phyloP scores from a whole-genome alignment of 495 filamentous ascomycete species.

The Elasticomyces elasticus region DNA sequence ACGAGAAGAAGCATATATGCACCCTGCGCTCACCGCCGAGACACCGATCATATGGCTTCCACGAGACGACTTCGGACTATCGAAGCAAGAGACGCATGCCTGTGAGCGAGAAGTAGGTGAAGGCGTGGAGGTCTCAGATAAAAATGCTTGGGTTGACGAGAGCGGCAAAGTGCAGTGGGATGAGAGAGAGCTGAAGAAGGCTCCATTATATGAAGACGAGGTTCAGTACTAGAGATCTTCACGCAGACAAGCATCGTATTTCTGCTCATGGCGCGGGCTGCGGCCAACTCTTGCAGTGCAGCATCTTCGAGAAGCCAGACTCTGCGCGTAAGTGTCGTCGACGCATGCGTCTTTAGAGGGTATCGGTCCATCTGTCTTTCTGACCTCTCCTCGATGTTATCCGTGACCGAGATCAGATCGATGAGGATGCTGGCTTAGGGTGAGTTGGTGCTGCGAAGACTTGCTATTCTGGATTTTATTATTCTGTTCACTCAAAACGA shows the following conservation, averaged over 20 bases:
- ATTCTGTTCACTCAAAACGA: too few relatives aligned
- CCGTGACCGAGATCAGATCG: too few relatives aligned
- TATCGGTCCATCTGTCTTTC: too few relatives aligned
- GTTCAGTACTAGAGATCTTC: slow-evolving; percentile 21
- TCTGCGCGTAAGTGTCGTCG: too few relatives aligned
- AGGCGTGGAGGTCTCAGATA: slow-evolving; percentile 47
- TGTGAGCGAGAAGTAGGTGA: slow-evolving; percentile 39
- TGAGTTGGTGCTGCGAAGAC: too few relatives aligned
- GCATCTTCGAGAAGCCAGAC: not conserved
- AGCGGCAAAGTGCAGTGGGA: slow-evolving; percentile 50
- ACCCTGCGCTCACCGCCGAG: slow-evolving; percentile 52
- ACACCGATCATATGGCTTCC: slow-evolving; percentile 60
- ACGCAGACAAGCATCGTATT: too few relatives aligned
- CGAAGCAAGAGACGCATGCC: slow-evolving; percentile 45
- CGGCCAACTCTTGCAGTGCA: too few relatives aligned
- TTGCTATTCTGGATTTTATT: too few relatives aligned
- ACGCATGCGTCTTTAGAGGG: too few relatives aligned
- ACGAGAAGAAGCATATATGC: slow-evolving; percentile 51
- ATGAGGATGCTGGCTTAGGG: too few relatives aligned
- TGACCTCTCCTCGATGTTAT: too few relatives aligned
- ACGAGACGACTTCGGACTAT: slow-evolving; percentile 53
- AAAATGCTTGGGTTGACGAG: slow-evolving; percentile 53
- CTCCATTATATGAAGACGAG: slow-evolving; percentile 29
- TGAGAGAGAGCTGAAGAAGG: slow-evolving; percentile 17
- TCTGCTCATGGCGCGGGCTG: not conserved